Conservation (phyloP, 441 rosid species). For the Eruca vesicaria region DNA sequence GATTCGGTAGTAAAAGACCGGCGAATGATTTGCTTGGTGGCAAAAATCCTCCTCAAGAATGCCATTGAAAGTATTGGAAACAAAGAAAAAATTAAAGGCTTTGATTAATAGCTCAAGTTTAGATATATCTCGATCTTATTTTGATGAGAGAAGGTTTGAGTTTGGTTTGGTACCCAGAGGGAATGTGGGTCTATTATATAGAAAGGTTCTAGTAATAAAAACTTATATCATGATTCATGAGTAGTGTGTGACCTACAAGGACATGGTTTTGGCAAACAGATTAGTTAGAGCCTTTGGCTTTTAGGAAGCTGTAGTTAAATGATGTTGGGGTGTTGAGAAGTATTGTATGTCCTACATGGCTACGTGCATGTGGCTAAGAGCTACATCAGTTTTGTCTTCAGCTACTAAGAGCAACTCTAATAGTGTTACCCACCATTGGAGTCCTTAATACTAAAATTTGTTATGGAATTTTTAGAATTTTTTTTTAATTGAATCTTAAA, state of each 20-base stretch:
- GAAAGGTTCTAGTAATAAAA: neutral
- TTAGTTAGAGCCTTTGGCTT: neutral
- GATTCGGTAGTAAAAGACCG: conserved; percentile 16
- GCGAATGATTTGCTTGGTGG: conserved; percentile 20
- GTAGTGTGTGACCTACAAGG: conserved; percentile 20
- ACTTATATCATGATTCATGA: neutral
- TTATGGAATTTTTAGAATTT: no score
- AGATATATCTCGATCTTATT: neutral
- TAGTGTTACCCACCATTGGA: no score
- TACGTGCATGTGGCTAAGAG: conserved; percentile 11
- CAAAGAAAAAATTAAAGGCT: neutral
- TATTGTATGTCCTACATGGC: conserved; percentile 19
- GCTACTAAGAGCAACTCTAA: no score
- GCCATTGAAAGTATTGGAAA: conserved; percentile 9
- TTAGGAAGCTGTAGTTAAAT: conserved; percentile 6
- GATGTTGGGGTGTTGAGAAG: conserved; percentile 20
- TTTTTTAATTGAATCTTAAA: no score
- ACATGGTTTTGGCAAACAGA: conserved; percentile 19
- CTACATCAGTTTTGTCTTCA: conserved; percentile 13
- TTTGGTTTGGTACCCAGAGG: conserved; percentile 13
- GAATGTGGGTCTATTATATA: conserved; percentile 8
- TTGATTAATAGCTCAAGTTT: neutral
- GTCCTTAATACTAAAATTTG: no score
- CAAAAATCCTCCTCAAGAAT: conserved; percentile 20
- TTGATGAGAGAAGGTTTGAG: conserved; percentile 18